These are phyloP conservation scores for Alternaria sp. DNA, from an alignment of 2,329 filamentous ascomycete species.

Conservation along the genomic window DNA sequence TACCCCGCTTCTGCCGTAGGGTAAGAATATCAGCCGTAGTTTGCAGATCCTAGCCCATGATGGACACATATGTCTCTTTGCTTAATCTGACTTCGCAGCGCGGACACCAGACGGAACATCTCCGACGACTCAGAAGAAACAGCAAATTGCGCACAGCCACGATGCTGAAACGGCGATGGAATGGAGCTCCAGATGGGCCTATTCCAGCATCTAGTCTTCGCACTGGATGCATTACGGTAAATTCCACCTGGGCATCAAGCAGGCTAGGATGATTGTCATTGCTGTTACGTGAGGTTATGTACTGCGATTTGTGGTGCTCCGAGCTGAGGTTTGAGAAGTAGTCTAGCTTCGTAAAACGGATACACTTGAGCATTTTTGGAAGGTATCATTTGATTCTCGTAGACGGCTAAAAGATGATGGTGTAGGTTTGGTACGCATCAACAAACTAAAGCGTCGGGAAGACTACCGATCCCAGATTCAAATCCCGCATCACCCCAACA, in stretches of 20 bases:
- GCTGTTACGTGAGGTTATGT: slow-evolving; percentile 7
- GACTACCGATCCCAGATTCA: slow-evolving; percentile 20
- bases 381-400: slow-evolving; percentile 2
- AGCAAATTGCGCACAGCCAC: slow-evolving; percentile 3
- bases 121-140: slow-evolving; percentile 6
- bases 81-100: slow-evolving; percentile 2
- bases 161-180: slow-evolving; percentile 3
- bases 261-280: not conserved
- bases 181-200: slow-evolving; percentile 6
- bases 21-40: slow-evolving; percentile 10
- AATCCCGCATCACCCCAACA: slow-evolving; percentile 12
- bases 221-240: slow-evolving; percentile 4
- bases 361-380: not conserved
- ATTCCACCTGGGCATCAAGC: slow-evolving; percentile 2
- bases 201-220: slow-evolving; percentile 1
- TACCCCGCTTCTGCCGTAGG: slow-evolving; percentile 11
- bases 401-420: not conserved
- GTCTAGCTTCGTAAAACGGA: not conserved
- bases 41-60: slow-evolving; percentile 14
- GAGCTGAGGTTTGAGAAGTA: not conserved
- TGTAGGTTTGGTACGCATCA: not conserved
- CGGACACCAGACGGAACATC: slow-evolving; percentile 13
- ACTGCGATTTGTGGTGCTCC: not conserved
- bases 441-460: slow-evolving; percentile 9
- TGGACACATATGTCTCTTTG: slow-evolving; percentile 2